Percentiles rank a stretch among this genome's conserved stretches.
Evolutionary conservation across 768 basidiomycete genomes (phyloP).

Genomic region (Leccinum uliginosum): DNA sequence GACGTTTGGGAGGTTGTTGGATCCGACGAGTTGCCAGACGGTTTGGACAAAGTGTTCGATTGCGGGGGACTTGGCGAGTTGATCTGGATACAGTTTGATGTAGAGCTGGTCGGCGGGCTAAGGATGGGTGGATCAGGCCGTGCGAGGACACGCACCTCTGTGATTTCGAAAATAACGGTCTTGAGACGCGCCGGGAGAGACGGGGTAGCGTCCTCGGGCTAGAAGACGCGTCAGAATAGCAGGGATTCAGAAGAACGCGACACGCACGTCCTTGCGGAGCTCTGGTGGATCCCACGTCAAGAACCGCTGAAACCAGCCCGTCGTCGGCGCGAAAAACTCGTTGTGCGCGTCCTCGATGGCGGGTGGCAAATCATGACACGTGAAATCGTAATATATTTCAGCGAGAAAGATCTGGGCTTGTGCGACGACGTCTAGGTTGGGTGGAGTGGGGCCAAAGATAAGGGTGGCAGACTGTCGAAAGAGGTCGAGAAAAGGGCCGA

Average conservation of each 20-base stretch:
- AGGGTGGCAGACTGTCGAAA: constrained; percentile 63
- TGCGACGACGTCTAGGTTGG: constrained; percentile 50
- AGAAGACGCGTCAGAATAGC: constrained; percentile 9
- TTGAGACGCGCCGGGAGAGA: constrained; percentile 89
- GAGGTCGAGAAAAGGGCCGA: constrained; percentile 76
- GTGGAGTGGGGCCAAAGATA: constrained; percentile 40
- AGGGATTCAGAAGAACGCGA: neutral
- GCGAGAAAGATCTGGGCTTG: constrained; percentile 75
- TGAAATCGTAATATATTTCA: constrained; percentile 91
- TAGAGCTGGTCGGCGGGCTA: constrained; percentile 48
- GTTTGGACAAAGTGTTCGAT: constrained; percentile 75
- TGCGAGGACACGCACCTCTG: constrained; percentile 52
- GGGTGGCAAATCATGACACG: constrained; percentile 91
- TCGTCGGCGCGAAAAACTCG: constrained; percentile 70
- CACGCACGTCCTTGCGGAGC: constrained; percentile 59
- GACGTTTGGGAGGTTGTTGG: constrained; percentile 62
- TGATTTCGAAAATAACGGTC: constrained; percentile 85
- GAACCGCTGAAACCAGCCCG: constrained; percentile 76
- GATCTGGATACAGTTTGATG: constrained; percentile 79
- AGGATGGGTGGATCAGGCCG: neutral
- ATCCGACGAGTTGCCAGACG: constrained; percentile 83
- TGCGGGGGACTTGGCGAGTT: constrained; percentile 57
- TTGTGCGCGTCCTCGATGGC: constrained; percentile 85
- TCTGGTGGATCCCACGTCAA: constrained; percentile 73
- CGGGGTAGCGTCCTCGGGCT: constrained; percentile 79